These are phyloP conservation scores for Anthoceros angustus DNA, from an alignment of 225 moss, liverwort and hornwort species.

Conservation along the genomic window DNA sequence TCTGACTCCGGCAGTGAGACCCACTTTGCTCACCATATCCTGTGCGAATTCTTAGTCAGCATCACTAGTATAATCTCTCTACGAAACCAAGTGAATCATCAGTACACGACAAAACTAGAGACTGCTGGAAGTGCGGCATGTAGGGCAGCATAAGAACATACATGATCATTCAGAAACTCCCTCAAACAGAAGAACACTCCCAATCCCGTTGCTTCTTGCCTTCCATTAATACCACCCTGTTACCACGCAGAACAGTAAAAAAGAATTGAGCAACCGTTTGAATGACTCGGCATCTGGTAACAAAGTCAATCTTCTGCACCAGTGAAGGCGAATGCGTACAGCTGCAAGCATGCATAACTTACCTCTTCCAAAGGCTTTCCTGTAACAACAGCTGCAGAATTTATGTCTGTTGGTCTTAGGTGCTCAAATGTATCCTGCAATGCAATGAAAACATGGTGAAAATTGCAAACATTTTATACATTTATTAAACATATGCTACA, in stretches of 20 bases:
- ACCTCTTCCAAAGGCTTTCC: constrained; percentile 79
- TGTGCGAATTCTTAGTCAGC: too few species aligned
- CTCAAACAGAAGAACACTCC: constrained; percentile 76
- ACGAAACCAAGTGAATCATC: too few species aligned
- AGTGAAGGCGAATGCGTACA: background rate
- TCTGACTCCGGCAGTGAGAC: constrained; percentile 48
- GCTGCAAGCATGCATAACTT: background rate
- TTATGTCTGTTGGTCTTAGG: constrained; percentile 64
- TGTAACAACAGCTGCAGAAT: constrained; percentile 65
- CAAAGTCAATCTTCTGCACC: too few species aligned
- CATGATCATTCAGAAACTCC: constrained; percentile 68
- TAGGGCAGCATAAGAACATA: constrained; percentile 7
- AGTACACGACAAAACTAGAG: too few species aligned
- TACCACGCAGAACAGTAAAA: too few species aligned
- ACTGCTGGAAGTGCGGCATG: background rate
- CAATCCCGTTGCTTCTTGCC: constrained; percentile 80
- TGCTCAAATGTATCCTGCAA: constrained; percentile 58
- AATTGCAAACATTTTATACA: too few species aligned
- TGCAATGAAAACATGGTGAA: too few species aligned
- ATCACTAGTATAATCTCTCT: too few species aligned
- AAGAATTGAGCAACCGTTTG: too few species aligned
- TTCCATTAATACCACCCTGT: constrained; percentile 62
- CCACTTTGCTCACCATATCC: constrained; percentile 42
- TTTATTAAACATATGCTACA: too few species aligned
- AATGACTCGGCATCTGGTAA: too few species aligned